These are phyloP conservation scores for Lentinula lateritia DNA, from an alignment of 768 basidiomycete species.

Conservation along the genomic window DNA sequence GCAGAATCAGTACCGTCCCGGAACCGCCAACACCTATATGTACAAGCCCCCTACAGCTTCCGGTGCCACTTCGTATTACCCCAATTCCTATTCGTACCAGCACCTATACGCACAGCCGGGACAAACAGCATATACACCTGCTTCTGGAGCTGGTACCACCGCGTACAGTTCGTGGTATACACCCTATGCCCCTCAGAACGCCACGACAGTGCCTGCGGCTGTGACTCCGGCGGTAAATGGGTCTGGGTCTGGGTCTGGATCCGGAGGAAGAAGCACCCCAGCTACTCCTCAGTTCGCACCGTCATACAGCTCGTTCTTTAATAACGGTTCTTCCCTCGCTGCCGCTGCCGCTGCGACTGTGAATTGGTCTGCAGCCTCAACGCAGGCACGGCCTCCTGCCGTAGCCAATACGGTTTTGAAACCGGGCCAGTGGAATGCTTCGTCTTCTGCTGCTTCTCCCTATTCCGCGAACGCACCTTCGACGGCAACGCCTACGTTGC, in stretches of 20 bases:
- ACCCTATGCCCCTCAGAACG: constrained; percentile 27
- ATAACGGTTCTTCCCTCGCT: constrained; percentile 14
- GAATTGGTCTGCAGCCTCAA: constrained; percentile 30
- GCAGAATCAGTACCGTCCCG: constrained; percentile 1
- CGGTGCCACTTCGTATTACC: neutral
- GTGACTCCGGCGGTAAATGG: constrained; percentile 14
- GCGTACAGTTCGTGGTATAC: constrained; percentile 17
- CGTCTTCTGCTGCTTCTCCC: neutral
- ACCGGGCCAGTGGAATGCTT: constrained; percentile 3
- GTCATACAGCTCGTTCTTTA: constrained; percentile 6
- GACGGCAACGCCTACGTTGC: neutral
- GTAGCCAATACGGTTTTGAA: constrained; percentile 50
- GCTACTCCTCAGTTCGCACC: constrained; percentile 16
- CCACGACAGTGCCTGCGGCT: constrained; percentile 14
- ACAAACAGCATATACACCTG: neutral
- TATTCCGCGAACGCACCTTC: neutral
- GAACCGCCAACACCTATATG: constrained; percentile 2
- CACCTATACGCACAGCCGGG: neutral
- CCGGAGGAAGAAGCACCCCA: constrained; percentile 30
- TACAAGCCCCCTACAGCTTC: constrained; percentile 4
- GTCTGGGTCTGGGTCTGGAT: constrained; percentile 12
- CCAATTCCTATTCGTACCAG: neutral
- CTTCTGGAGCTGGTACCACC: neutral
- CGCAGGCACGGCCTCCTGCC: constrained; percentile 35
- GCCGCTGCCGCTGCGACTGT: constrained; percentile 20